phyloP scores from a whole-genome alignment of 1,139 yeast genomes.

The Geotrichum histeridarum region DNA sequence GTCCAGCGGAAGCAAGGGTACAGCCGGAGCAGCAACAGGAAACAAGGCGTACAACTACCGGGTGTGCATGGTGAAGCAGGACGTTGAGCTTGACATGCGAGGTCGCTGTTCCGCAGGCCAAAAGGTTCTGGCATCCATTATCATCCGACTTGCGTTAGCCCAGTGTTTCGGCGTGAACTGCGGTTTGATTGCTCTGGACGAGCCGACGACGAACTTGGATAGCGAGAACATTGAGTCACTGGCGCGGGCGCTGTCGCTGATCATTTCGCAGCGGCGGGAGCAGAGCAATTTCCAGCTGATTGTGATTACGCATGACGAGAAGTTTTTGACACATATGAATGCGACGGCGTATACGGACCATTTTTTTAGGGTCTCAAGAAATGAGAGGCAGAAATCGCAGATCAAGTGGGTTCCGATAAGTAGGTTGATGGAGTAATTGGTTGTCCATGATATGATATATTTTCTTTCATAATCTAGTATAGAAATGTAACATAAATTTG shows the following conservation, averaged over 20 bases:
- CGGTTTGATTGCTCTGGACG: conserved; percentile 94
- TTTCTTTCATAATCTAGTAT: no score
- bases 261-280: conserved; percentile 65
- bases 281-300: conserved; percentile 91
- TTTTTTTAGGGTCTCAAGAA: conserved; percentile 75
- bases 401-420: conserved; percentile 45
- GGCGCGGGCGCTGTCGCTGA: conserved; percentile 71
- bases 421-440: conserved; percentile 23
- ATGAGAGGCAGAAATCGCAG: conserved; percentile 72
- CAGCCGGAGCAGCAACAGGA: conserved; percentile 41
- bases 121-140: conserved; percentile 86
- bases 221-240: conserved; percentile 82
- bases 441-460: no score
- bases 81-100: conserved; percentile 91
- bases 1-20: conserved; percentile 32
- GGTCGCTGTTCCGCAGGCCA: conserved; percentile 99
- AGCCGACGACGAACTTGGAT: conserved; percentile 95
- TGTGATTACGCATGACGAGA: conserved; percentile 94
- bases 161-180: conserved; percentile 94
- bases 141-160: conserved; percentile 85
- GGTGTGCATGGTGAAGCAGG: conserved; percentile 92
- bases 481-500: no score
- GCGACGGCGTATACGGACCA: conserved; percentile 86
- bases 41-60: conserved; percentile 77
- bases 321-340: conserved; percentile 76